Evolutionary conservation across 2,329 filamentous ascomycete species (phyloP), one percentile per base, ranked within the genome.

Genomic region (Periconia macrospinosa): DNA sequence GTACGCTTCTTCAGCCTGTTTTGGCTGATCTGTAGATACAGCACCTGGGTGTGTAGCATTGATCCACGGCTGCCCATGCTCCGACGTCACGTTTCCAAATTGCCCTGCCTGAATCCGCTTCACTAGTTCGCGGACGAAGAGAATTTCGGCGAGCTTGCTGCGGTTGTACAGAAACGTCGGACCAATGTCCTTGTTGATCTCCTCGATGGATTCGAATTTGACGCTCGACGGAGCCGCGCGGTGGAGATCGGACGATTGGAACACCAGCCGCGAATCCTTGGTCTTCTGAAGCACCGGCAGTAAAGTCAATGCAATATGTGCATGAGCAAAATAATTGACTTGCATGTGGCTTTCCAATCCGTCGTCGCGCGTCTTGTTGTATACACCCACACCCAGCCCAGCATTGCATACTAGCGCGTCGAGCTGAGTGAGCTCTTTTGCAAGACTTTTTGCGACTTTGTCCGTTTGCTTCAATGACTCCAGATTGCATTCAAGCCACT

Each of bases 341-440:
- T 81, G 76, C 69, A 82, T 81, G 59, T 80, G 76, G 42, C 70
- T 73, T 62, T 81, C 79, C 47, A 84, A 68, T 23, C 80, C 78
- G 52, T 85, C 79, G 49, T 72, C 72, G 11, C 15, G 33, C 13
- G 79, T 80, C 61, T 79, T 72, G 35, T 75, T 75, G 61, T 81
- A 83, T 23, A 70, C 68, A 3, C 79, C 79, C 1, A 82, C 78
- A 20, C 79, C 79, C 14, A 81, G 65, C 2, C 79, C 80, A 11
- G 80, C 78, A 50, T 82, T 82, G 57, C 76, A 75, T 41, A 82
- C 66, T 30, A 82, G 69, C 6, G 69, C 78, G 54, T 82, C 78
- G 14, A 82, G 72, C 19, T 70, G 69, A 20, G 72, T 67, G 15
- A 81, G 71, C 45, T 75, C 70, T 7, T 71, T 67, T 15, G 69